These are phyloP conservation scores for Globisporangium echinulatum DNA, from an alignment of 352 stramenopile species.

Conservation along the genomic window DNA sequence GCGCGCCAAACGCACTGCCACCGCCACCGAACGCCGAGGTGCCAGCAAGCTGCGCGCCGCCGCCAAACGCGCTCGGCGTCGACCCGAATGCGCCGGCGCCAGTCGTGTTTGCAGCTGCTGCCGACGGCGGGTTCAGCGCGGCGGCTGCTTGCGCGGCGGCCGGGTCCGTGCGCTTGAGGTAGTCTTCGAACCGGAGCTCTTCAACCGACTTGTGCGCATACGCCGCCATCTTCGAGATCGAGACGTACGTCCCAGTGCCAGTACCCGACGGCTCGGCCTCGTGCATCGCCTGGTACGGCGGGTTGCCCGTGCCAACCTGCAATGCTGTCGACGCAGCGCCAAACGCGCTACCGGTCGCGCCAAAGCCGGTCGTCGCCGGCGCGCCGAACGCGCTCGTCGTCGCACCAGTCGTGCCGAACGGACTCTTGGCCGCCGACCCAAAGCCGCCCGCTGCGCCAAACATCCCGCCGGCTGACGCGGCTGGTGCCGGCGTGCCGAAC, in stretches of 20 bases:
- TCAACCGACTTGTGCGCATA: slow-evolving; percentile 36
- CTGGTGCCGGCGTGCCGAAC: slow-evolving; percentile 25
- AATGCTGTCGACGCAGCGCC: slow-evolving; percentile 22
- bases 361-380: slow-evolving; percentile 15
- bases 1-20: slow-evolving; percentile 10
- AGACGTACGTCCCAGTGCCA: slow-evolving; percentile 38
- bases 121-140: slow-evolving; percentile 35
- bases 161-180: slow-evolving; percentile 32
- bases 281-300: slow-evolving; percentile 59
- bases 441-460: slow-evolving; percentile 33
- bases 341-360: slow-evolving; percentile 19
- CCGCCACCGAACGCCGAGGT: slow-evolving; percentile 46
- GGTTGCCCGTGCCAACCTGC: slow-evolving; percentile 68
- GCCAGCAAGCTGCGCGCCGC: slow-evolving; percentile 20
- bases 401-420: slow-evolving; percentile 30
- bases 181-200: slow-evolving; percentile 40
- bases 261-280: slow-evolving; percentile 59
- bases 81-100: slow-evolving; percentile 36
- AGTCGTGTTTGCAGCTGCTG: slow-evolving; percentile 23
- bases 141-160: slow-evolving; percentile 27
- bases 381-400: slow-evolving; percentile 47
- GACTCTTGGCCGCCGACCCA: slow-evolving; percentile 38
- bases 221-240: slow-evolving; percentile 32
- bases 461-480: background rate
- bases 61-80: slow-evolving; percentile 3